Percentiles rank a stretch among this genome's conserved stretches.
These are phyloP conservation scores for Penicillium canariense DNA, from an alignment of 495 filamentous ascomycete species.

Conservation along the genomic window DNA sequence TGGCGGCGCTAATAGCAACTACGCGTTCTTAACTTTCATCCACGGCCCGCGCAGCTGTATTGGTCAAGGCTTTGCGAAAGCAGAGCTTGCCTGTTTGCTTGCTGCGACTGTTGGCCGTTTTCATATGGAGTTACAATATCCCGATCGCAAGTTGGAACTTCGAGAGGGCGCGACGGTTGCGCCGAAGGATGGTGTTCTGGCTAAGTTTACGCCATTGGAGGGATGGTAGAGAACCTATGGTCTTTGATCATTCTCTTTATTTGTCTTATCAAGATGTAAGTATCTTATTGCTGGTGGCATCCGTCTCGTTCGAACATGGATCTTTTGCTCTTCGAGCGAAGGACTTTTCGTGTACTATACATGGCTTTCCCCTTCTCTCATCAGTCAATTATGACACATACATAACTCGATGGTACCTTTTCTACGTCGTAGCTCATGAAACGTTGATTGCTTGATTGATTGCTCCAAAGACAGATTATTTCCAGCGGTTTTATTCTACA, in stretches of 20 bases:
- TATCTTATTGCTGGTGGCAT: neutral
- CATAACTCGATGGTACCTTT: too few relatives aligned
- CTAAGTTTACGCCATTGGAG: slow-evolving; percentile 58
- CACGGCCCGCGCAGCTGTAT: slow-evolving; percentile 82
- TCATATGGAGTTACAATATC: slow-evolving; percentile 60
- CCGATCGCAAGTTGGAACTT: slow-evolving; percentile 56
- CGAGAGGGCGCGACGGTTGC: slow-evolving; percentile 59
- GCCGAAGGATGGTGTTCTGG: slow-evolving; percentile 61
- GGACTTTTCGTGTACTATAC: neutral
- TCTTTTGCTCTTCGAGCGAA: neutral
- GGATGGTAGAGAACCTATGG: slow-evolving; percentile 54
- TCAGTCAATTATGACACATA: too few relatives aligned
- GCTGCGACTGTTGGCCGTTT: slow-evolving; percentile 72
- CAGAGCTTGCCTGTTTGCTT: slow-evolving; percentile 79
- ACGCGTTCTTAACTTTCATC: slow-evolving; percentile 79
- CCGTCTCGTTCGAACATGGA: neutral
- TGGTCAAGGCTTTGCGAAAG: slow-evolving; percentile 74
- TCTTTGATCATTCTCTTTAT: neutral
- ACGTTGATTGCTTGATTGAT: too few relatives aligned
- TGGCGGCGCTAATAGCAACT: slow-evolving; percentile 59
- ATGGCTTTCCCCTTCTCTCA: too few relatives aligned
- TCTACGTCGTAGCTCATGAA: too few relatives aligned
- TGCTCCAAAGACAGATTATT: too few relatives aligned
- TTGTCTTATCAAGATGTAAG: neutral
- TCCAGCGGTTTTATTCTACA: too few relatives aligned